Conservation (phyloP, 129 eudicot genomes). For the Oenanthe sinensis region DNA sequence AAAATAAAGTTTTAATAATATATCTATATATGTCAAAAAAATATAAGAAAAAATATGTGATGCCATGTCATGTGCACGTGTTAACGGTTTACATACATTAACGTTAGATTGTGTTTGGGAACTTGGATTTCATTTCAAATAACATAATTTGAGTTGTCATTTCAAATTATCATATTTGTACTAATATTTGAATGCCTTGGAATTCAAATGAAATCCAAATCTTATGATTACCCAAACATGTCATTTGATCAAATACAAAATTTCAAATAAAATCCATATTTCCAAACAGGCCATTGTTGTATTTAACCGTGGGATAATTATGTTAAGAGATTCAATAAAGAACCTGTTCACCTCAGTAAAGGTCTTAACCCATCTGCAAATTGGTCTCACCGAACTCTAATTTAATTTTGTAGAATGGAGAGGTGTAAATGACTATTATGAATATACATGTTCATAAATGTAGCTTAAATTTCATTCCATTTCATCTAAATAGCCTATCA, state of each 20-base stretch:
- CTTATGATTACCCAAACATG: no score
- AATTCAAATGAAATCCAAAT: no score
- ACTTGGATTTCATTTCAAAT: no score
- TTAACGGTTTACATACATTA: not conserved
- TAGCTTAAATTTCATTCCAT: not conserved
- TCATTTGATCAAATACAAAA: no score
- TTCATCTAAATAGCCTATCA: not conserved
- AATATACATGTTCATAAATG: not conserved
- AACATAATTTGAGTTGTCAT: no score
- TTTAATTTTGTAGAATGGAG: not conserved
- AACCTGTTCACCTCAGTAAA: not conserved
- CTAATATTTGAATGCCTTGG: no score
- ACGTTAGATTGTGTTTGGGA: no score
- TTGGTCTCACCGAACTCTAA: not conserved
- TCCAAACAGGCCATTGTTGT: no score
- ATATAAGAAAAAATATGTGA: not conserved
- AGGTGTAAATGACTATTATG: not conserved
- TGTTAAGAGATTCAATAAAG: not conserved
- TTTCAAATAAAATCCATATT: no score
- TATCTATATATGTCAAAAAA: no score
- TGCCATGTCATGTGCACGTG: not conserved
- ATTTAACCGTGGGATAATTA: not conserved
- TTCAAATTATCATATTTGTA: no score
- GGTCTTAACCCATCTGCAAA: not conserved
- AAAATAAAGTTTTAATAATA: no score